Evolutionary conservation across 352 stramenopile genomes (phyloP).

Genomic region (Globisporangium nagaii): DNA sequence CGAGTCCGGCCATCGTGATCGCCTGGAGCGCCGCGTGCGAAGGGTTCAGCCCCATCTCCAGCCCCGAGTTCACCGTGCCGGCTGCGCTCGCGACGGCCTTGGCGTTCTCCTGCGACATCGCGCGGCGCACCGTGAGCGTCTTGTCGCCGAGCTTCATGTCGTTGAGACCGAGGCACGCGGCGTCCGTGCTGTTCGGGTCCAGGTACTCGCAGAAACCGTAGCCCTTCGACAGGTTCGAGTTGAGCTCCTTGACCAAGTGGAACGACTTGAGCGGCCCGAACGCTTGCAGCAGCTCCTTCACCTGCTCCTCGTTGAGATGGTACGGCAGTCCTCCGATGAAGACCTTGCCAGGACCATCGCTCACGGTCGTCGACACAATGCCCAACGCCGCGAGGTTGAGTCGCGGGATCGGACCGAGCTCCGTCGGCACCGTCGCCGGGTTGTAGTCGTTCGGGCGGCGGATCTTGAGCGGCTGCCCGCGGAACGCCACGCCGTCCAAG

Average conservation of each 20-base stretch:
- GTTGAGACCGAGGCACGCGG: conserved; percentile 93
- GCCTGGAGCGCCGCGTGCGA: conserved; percentile 63
- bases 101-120: conserved; percentile 75
- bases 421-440: conserved; percentile 78
- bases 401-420: conserved; percentile 81
- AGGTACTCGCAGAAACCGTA: conserved; percentile 98
- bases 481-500: conserved; percentile 94
- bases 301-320: conserved; percentile 94
- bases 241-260: conserved; percentile 94
- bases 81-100: conserved; percentile 60
- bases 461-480: conserved; percentile 93
- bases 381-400: conserved; percentile 90
- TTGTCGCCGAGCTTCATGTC: conserved; percentile 93
- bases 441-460: conserved; percentile 98
- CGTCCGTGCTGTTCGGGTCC: conserved; percentile 87
- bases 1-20: conserved; percentile 52
- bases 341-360: conserved; percentile 97
- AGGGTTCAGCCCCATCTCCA: conserved; percentile 65
- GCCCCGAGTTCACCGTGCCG: conserved; percentile 58
- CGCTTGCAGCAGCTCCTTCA: conserved; percentile 91
- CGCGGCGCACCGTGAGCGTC: conserved; percentile 84
- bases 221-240: conserved; percentile 91
- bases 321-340: conserved; percentile 98
- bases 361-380: conserved; percentile 93
- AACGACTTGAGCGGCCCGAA: conserved; percentile 95